Base-by-base conservation (phyloP, 148 eudicot species). In the Diospyros kaki region DNA sequence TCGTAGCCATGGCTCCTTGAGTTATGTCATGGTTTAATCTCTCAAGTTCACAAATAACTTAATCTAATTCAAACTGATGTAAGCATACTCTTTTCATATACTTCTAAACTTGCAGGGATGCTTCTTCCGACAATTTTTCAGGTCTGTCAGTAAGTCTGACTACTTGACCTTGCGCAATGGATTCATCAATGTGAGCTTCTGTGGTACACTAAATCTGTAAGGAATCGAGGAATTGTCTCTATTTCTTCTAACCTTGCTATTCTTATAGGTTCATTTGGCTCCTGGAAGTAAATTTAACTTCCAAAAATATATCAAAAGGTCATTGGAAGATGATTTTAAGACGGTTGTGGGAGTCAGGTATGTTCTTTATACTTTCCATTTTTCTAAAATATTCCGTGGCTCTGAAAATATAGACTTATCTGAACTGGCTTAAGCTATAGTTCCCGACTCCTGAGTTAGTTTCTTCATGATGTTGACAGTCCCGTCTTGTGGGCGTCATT, bases 251-350 rank as follows among this genome's bases (percentile, higher is more conserved):
- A 48, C 52, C 52, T 4, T 48, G 52, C 8, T 2, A 61, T 73
- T 75, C 51, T 75, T 28, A 18, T 74, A 89, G 97, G 86, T 84
- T 62, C 97, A 92, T 80, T 81, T 92, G 74, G 86, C 87, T 67
- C 92, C 94, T 56, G 94, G 97, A 82, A 86, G 86, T 66, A 82
- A 73, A 76, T 92, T 92, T 69, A 74, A 92, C 79, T 92, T 92
- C 83, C 97, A 88, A 76, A 89, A 89, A 79, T 92, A 92, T 75
- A 89, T 92, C 77, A 92, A 89, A 81, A 82, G 91, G 70, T 92
- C 97, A 58, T 69, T 92, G 59, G 97, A 92, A 80, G 97, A 92
- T 76, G 97, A 92, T 81, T 92, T 88, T 62, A 84, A 88, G 81
- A 87, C 80, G 13, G 85, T 92, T 52, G 97, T 89, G 41, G 94